A percentile compares a stretch with the other conserved stretches of the same genome.
Conservation (phyloP, 1,139 yeast species). For the Scheffersomyces titani region DNA sequence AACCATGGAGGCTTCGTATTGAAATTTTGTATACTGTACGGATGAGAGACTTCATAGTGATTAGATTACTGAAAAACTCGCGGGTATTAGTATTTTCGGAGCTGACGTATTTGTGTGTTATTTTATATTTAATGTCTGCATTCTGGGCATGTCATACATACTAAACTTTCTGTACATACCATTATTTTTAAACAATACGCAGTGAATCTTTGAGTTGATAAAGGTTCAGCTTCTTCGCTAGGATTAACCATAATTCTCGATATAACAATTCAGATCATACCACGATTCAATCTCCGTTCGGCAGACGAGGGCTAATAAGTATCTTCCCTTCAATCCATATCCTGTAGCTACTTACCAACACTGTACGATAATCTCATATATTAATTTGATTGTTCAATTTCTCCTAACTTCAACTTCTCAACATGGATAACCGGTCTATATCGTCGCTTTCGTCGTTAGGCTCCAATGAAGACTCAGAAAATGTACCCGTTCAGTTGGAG, state of each 20-base stretch:
- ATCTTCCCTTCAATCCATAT: not conserved
- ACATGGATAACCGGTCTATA: not conserved
- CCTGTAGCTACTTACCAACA: not conserved
- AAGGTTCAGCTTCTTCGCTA: not conserved
- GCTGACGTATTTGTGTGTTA: not conserved
- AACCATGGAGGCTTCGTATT: too few species aligned
- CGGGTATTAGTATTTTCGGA: not conserved
- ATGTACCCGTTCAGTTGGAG: not conserved
- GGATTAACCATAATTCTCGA: not conserved
- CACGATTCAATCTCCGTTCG: too few species aligned
- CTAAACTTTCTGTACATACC: not conserved
- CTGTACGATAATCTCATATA: too few species aligned
- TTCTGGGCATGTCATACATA: not conserved
- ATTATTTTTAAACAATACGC: not conserved
- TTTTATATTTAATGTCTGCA: not conserved
- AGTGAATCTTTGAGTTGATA: not conserved
- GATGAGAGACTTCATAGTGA: not conserved
- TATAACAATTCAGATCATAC: too few species aligned
- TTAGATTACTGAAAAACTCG: not conserved
- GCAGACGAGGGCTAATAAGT: too few species aligned
- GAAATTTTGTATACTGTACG: too few species aligned
- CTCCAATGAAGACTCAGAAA: not conserved
- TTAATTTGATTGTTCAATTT: too few species aligned
- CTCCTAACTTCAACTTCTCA: too few species aligned
- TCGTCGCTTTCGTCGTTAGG: conserved; percentile 1